Evolutionary conservation across 805 yeast genomes (phyloP), one percentile per base, ranked within the genome.

Genomic region (Scheffersomyces coipomensis): DNA sequence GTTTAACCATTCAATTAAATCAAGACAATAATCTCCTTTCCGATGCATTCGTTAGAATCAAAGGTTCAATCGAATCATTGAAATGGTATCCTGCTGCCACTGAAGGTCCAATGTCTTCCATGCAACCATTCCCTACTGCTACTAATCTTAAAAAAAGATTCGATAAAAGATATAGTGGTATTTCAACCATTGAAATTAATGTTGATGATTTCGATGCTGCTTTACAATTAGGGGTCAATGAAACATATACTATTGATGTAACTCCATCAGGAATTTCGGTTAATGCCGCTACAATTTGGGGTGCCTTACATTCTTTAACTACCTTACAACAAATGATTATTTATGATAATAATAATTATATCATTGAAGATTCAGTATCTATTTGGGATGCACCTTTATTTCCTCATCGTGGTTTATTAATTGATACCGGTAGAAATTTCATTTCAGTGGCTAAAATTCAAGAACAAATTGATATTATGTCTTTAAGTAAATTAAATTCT

Each of bases 291-390:
- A 68, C 73, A 3, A 45, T 55, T 5, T 69, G 72, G 73, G 76
- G 75, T 11, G 73, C 66, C 2, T 49, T 70, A 33, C 62, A 67
- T 44, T 73, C 66, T 0, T 56, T 70, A 27, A 52, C 60, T 7
- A 69, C 76, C 2, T 48, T 69, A 24, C 67, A 68, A 39, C 75
- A 70, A 46, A 35, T 70, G 22, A 47, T 69, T n/a, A 42, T 64
- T n/a, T 56, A 53, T 32, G 54, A 58, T 26, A 47, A 53, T 11
- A 42, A 43, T 5, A 31, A 46, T 6, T 60, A 53, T 35, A 39
- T 43, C 26, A 52, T 70, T 27, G 75, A 68, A 47, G 54, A 47
- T 26, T 45, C 63, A 1, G 68, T 68, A 6, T 35, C 45, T 3
- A 60, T 69, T 38, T 33, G 34, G 35, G 75, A 69, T 45, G 49